Base-by-base conservation (phyloP, 2,329 filamentous ascomycete genomes). In the Thielaviopsis populi region DNA sequence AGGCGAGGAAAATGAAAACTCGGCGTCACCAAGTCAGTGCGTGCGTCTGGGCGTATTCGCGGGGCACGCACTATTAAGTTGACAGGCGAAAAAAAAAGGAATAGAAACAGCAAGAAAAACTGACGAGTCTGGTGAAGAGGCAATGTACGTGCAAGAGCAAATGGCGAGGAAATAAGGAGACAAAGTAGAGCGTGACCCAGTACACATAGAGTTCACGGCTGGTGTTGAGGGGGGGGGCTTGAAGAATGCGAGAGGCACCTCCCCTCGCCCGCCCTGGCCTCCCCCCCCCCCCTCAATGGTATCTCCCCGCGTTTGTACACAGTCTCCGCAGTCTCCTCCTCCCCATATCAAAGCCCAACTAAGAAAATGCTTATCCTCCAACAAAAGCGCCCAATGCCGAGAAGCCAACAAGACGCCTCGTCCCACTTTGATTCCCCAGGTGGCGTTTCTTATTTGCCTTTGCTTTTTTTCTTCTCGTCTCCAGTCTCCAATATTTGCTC, bases 251-350 rank as follows among this genome's bases (percentile, higher is more conserved):
- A 24, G 22, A 54, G 13, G n/a, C 56, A 17, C 56, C 37, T 59
- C 56, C 27, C 33, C 56, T 59, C 37, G 37, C 56, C 33, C 56
- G 33, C 33, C 7, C 17, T 59, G 33, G 19, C 17, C n/a, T 17
- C n/a, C 5, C n/a, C n/a, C n/a, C n/a, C n/a, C n/a, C n/a, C n/a
- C n/a, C n/a, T n/a, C n/a, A n/a, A n/a, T n/a, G n/a, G n/a, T 13
- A 22, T n/a, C 19, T 59, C 56, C 56, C 56, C 50, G 50, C 50
- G 50, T 54, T 54, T 54, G 17, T 30, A 54, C 17, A 33, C 50
- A 54, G n/a, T 30, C 50, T 54, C 50, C 50, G 27, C 50, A 30
- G 50, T 43, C 59, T 46, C 40, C 59, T 61, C 59, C 59, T 42
- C 59, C 40, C 59, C 41, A 43, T 54, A 54, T 17, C 27, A 54